These are phyloP conservation scores for Flaveria robusta DNA, from an alignment of 129 eudicot species.

Conservation along the genomic window DNA sequence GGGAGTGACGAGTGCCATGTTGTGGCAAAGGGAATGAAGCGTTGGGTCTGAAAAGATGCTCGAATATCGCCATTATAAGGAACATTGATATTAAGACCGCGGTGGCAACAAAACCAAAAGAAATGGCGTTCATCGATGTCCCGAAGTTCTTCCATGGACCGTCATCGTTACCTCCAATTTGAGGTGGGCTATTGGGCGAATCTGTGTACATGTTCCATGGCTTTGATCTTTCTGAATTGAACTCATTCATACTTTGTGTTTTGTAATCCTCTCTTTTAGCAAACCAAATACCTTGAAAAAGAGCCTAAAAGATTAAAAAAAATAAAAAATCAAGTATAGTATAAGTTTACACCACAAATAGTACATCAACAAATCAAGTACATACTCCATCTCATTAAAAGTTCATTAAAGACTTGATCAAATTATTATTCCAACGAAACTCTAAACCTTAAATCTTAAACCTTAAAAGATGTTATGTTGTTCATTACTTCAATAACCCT, in stretches of 20 bases:
- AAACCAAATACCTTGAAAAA: conserved; percentile 3
- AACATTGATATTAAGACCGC: conserved; percentile 85
- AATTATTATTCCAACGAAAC: not conserved
- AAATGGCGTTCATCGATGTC: conserved; percentile 79
- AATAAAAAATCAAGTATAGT: conserved; percentile 1
- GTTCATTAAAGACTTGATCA: not conserved
- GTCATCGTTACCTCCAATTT: conserved; percentile 45
- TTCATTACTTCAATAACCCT: not conserved
- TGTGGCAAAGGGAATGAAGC: conserved; percentile 59
- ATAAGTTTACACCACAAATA: not conserved
- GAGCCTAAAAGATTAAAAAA: not conserved
- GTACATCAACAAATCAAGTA: not conserved
- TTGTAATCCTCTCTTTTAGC: not conserved
- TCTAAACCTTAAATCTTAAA: not conserved
- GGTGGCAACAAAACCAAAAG: conserved; percentile 81
- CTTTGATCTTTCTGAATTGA: conserved; percentile 60
- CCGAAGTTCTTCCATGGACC: conserved; percentile 75
- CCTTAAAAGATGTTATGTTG: not conserved
- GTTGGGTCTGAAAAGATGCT: conserved; percentile 73
- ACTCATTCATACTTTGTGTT: conserved; percentile 47
- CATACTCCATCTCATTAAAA: not conserved
- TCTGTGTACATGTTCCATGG: conserved; percentile 63
- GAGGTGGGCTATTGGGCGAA: conserved; percentile 56
- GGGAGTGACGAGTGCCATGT: conserved; percentile 34
- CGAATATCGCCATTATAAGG: conserved; percentile 81